phyloP scores from a whole-genome alignment of 805 yeast genomes.

The Maudiozyma saulgeensis region DNA sequence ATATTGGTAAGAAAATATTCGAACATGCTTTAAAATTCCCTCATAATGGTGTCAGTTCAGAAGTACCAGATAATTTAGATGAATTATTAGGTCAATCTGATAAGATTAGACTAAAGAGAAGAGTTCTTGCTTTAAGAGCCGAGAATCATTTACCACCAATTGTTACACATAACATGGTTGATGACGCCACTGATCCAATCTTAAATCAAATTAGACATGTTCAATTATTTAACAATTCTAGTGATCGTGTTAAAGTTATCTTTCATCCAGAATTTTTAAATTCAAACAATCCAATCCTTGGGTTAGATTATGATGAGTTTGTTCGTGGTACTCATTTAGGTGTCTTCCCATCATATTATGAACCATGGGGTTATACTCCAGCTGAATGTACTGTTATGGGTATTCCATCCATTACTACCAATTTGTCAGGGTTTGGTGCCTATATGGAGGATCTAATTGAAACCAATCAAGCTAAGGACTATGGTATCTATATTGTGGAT shows the following conservation, averaged over 20 bases:
- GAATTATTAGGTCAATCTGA: slow-evolving; percentile 81
- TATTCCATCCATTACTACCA: slow-evolving; percentile 93
- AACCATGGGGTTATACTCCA: slow-evolving; percentile 99
- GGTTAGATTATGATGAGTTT: slow-evolving; percentile 92
- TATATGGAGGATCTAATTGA: slow-evolving; percentile 97
- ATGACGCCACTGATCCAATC: slow-evolving; percentile 85
- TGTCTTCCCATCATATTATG: slow-evolving; percentile 96
- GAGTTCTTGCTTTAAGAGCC: slow-evolving; percentile 79
- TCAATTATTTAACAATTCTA: slow-evolving; percentile 78
- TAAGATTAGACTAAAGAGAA: slow-evolving; percentile 77
- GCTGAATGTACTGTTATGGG: slow-evolving; percentile 99
- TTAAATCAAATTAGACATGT: slow-evolving; percentile 87
- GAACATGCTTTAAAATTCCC: slow-evolving; percentile 78
- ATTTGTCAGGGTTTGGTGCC: slow-evolving; percentile 93
- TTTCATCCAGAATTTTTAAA: slow-evolving; percentile 97
- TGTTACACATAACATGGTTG: slow-evolving; percentile 93
- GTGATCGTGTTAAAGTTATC: slow-evolving; percentile 86
- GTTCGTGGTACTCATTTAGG: slow-evolving; percentile 98
- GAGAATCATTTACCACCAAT: slow-evolving; percentile 79
- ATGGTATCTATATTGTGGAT: slow-evolving; percentile 95
- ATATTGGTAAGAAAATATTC: slow-evolving; percentile 78
- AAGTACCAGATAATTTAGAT: slow-evolving; percentile 64
- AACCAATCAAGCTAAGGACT: slow-evolving; percentile 68
- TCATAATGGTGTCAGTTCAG: slow-evolving; percentile 40
- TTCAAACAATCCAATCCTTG: slow-evolving; percentile 86